Base-by-base conservation (phyloP, 2,329 filamentous ascomycete species). In the Pseudocercospora crystallina region DNA sequence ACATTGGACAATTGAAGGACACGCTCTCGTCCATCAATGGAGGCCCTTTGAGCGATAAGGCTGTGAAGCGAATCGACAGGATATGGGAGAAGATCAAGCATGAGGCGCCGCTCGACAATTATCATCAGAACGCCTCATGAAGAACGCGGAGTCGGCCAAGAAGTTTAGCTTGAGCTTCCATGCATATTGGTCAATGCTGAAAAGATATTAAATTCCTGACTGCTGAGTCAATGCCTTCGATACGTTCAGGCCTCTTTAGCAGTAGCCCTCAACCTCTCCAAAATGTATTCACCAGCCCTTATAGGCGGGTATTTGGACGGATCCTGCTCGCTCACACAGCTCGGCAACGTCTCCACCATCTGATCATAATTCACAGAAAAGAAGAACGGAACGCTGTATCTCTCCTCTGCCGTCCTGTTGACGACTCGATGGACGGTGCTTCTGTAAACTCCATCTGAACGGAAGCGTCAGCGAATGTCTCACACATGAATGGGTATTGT, bases 371-470 rank as follows among this genome's bases (percentile, higher is more conserved):
- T 72, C 10, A 71, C 62, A 13, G 64, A 53, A 54, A 74, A 78
- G 65, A 78, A 78, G 45, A 79, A 76, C 8, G 76, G 76, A 31
- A 77, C 73, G 7, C 64, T 69, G 33, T 73, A 65, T 37, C 75
- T 65, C 38, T 69, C 73, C 8, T 60, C 62, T 5, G 61, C 56
- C 0, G 69, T 71, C 2, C 65, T 58, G 56, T 78, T 75, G 3
- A 77, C 65, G 5, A 78, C 75, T 2, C 75, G 61, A 61, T 78
- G 76, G 33, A 69, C 59, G 0, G 75, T 77, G n/a, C 65, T 69
- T 57, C 71, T 71, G 68, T 71, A 76, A 30, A 70, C 7, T 3
- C 20, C 20, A 26, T 26, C 20, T 26, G 20, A 26, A 26, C 7
- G 20, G 20, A 26, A 26, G 20, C 20, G 7, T 26, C 7, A 26